Evolutionary conservation across 257 asterid species (phyloP).

Genomic region (Forsythia suspensa): DNA sequence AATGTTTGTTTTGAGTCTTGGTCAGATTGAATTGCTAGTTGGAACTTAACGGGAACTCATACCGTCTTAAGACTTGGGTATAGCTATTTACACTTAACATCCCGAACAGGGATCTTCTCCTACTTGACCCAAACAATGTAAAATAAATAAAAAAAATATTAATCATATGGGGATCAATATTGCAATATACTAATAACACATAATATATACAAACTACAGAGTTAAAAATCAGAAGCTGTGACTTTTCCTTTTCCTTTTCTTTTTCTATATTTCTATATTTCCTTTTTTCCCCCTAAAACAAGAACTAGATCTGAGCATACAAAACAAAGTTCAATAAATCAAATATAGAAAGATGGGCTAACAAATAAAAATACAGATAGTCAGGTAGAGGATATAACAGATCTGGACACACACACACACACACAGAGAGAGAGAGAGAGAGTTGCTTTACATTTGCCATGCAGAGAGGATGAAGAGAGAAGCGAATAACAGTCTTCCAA

Average conservation of each 20-base stretch:
- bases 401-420: conserved; percentile 35
- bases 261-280: background rate
- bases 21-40: too few species aligned
- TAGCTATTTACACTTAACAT: too few species aligned
- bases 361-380: background rate
- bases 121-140: background rate
- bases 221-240: background rate
- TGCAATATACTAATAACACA: background rate
- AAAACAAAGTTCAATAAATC: background rate
- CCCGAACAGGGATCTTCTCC: background rate
- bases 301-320: background rate
- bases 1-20: too few species aligned
- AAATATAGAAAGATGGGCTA: background rate
- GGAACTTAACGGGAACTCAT: too few species aligned
- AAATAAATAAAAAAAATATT: background rate
- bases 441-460: conserved; percentile 71
- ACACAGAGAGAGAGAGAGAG: background rate
- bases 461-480: conserved; percentile 94
- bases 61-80: too few species aligned
- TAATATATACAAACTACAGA: background rate
- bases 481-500: conserved; percentile 84
- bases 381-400: conserved; percentile 12
- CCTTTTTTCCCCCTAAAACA: background rate
- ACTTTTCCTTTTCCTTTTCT: background rate
- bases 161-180: background rate